These are phyloP conservation scores for Sindora glabra DNA, from an alignment of 306 rosid species.

Conservation along the genomic window DNA sequence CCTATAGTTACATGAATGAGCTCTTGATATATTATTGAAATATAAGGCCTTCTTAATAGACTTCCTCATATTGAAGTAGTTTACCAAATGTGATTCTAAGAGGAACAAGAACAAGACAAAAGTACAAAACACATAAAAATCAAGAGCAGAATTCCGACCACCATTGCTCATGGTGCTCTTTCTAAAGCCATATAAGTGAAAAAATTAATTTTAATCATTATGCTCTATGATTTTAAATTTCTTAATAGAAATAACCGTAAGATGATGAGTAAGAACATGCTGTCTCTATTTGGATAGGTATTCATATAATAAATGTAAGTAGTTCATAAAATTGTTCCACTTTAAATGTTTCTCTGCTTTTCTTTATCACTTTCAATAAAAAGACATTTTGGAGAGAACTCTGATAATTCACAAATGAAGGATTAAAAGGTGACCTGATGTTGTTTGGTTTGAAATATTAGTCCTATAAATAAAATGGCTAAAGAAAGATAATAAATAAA, in stretches of 20 bases:
- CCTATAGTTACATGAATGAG: constrained; percentile 70
- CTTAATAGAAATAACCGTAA: neutral
- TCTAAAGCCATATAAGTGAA: constrained; percentile 34
- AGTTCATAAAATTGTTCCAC: too few relatives aligned
- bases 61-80: constrained; percentile 91
- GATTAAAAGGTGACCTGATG: neutral
- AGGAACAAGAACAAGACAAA: constrained; percentile 71
- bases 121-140: constrained; percentile 32
- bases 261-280: neutral
- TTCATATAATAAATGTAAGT: too few relatives aligned
- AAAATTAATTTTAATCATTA: neutral
- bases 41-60: constrained; percentile 59
- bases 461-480: neutral
- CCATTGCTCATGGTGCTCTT: constrained; percentile 39
- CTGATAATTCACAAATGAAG: too few relatives aligned
- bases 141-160: constrained; percentile 61
- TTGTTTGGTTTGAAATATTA: neutral
- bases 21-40: constrained; percentile 86
- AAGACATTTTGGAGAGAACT: too few relatives aligned
- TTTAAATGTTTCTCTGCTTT: too few relatives aligned
- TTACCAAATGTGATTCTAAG: constrained; percentile 79
- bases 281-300: too few relatives aligned
- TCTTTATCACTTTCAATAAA: too few relatives aligned
- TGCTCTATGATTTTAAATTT: neutral
- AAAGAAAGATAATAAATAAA: neutral